Conservation (phyloP, 805 yeast species). For the Helenozyma baotianmanensis region DNA sequence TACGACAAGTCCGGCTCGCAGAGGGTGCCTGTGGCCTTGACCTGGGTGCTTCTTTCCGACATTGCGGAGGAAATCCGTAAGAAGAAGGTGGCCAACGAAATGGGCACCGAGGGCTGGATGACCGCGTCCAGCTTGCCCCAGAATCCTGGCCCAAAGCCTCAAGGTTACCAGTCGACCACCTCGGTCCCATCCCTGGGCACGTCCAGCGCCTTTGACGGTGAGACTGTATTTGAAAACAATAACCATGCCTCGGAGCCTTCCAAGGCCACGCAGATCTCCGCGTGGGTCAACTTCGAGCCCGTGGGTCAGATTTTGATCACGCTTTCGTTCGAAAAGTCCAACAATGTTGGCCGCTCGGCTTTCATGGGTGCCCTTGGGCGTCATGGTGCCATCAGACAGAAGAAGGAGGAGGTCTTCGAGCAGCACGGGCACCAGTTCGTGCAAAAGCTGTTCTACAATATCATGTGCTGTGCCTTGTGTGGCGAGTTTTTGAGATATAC, state of each 20-base stretch:
- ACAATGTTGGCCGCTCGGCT: slow-evolving; percentile 29
- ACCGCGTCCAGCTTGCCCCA: slow-evolving; percentile 56
- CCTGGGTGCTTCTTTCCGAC: slow-evolving; percentile 88
- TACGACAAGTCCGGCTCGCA: slow-evolving; percentile 71
- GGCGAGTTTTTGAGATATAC: slow-evolving; percentile 88
- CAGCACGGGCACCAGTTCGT: slow-evolving; percentile 97
- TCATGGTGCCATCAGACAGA: slow-evolving; percentile 96
- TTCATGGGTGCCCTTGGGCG: slow-evolving; percentile 56
- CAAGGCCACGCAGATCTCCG: slow-evolving; percentile 46
- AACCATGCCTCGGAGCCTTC: slow-evolving; percentile 3
- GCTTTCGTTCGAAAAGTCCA: slow-evolving; percentile 70
- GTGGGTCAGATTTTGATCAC: slow-evolving; percentile 82
- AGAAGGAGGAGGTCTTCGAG: slow-evolving; percentile 86
- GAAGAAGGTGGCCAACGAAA: slow-evolving; percentile 66
- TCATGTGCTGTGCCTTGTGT: slow-evolving; percentile 97
- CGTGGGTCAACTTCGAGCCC: slow-evolving; percentile 93
- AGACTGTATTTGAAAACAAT: not conserved
- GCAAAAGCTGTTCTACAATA: slow-evolving; percentile 89
- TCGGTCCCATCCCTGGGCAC: slow-evolving; percentile 4
- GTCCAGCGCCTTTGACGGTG: not conserved
- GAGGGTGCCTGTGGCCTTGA: slow-evolving; percentile 81
- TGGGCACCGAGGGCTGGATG: slow-evolving; percentile 80
- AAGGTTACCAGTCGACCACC: too few relatives aligned
- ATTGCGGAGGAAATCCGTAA: slow-evolving; percentile 93
- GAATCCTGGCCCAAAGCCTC: too few relatives aligned